phyloP scores from a whole-genome alignment of 2,329 filamentous ascomycete species.

The Kalaharituber pfeilii region DNA sequence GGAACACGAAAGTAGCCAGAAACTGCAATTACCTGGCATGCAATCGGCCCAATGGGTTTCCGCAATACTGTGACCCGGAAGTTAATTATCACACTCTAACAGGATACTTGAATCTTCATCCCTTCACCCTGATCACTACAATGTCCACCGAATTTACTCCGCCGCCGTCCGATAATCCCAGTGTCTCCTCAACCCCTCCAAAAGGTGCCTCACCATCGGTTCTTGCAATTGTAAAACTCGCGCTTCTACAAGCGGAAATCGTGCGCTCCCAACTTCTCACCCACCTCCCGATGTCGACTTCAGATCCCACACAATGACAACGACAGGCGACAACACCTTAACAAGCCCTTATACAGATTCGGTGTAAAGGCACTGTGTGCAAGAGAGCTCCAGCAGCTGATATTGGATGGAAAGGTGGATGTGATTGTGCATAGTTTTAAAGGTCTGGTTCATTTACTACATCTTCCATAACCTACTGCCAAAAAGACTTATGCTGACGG shows the following conservation, averaged over 20 bases:
- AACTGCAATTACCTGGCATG: no score
- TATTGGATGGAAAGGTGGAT: constrained; percentile 54
- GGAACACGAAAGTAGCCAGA: no score
- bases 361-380: constrained; percentile 93
- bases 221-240: constrained; percentile 75
- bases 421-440: constrained; percentile 84
- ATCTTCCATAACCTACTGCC: not conserved
- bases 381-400: constrained; percentile 67
- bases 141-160: no score
- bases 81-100: no score
- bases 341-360: constrained; percentile 74
- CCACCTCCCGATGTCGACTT: constrained; percentile 50
- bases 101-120: no score
- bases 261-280: constrained; percentile 50
- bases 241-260: constrained; percentile 63
- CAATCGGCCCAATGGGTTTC: no score
- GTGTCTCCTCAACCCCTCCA: constrained; percentile 4
- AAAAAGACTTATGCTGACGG: not conserved
- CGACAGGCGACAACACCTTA: constrained; percentile 77
- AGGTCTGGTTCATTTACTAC: constrained; percentile 29
- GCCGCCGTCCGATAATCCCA: not conserved
- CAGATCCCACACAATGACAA: constrained; percentile 62
- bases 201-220: constrained; percentile 52
- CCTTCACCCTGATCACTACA: no score
- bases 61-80: no score